phyloP scores from a whole-genome alignment of 192 early-diverging fungal species.

The Linderina pennispora region DNA sequence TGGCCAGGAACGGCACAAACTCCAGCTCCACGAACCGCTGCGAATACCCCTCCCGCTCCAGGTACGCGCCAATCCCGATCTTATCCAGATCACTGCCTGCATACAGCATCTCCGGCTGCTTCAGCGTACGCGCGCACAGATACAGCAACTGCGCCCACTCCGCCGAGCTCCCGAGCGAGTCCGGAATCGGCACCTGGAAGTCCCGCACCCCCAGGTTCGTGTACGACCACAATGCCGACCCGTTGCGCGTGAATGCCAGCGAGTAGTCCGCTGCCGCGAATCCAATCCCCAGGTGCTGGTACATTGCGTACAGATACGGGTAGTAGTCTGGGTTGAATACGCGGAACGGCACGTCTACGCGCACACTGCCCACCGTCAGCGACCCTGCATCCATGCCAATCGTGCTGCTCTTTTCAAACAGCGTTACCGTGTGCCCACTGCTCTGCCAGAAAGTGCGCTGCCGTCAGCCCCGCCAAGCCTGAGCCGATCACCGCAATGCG shows the following conservation, averaged over 20 bases:
- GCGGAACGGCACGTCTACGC: constrained; percentile 45
- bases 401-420: constrained; percentile 23
- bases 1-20: constrained; percentile 37
- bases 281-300: constrained; percentile 25
- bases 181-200: constrained; percentile 23
- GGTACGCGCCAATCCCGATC: constrained; percentile 25
- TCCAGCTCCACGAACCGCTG: constrained; percentile 12
- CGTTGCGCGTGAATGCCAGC: constrained; percentile 17
- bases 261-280: constrained; percentile 40
- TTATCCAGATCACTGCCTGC: constrained; percentile 5
- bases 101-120: constrained; percentile 3
- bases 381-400: constrained; percentile 44
- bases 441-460: constrained; percentile 29
- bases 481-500: constrained; percentile 40
- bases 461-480: constrained; percentile 38
- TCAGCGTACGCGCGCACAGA: constrained; percentile 8
- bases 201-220: constrained; percentile 21
- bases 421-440: constrained; percentile 24
- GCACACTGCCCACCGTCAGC: constrained; percentile 26
- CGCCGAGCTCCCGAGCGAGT: constrained; percentile 8
- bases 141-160: constrained; percentile 36
- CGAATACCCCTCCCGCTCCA: constrained; percentile 9
- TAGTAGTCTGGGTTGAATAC: constrained; percentile 45
- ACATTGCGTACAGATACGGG: constrained; percentile 31
- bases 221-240: constrained; percentile 31